Conservation (phyloP, 2,329 filamentous ascomycete genomes). For the Aulographum hederae region DNA sequence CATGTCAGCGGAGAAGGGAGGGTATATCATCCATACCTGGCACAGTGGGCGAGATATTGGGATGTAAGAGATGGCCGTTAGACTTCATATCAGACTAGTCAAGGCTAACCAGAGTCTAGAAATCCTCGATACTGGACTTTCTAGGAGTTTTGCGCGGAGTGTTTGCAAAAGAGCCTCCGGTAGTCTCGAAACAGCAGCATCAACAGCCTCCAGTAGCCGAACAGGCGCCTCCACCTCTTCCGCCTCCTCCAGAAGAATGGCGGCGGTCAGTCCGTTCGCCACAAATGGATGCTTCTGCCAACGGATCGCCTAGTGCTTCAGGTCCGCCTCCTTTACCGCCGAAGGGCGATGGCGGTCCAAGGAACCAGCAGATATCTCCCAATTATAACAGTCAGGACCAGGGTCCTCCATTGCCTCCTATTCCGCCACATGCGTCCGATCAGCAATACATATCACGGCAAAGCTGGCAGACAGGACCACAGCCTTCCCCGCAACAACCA, state of each 20-base stretch:
- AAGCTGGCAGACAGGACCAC: constrained; percentile 41
- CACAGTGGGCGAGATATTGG: constrained; percentile 76
- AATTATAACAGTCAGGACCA: constrained; percentile 5
- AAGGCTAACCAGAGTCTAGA: constrained; percentile 25
- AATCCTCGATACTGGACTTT: constrained; percentile 70
- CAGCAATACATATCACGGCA: constrained; percentile 4
- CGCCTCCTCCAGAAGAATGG: constrained; percentile 48
- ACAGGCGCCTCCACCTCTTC: constrained; percentile 42
- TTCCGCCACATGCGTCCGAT: constrained; percentile 10
- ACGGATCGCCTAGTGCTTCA: too few species aligned
- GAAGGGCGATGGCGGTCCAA: constrained; percentile 8
- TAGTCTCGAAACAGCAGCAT: constrained; percentile 46
- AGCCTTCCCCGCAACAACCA: constrained; percentile 55
- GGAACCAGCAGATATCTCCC: too few species aligned
- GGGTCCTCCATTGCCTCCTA: constrained; percentile 17
- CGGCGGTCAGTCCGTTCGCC: too few species aligned
- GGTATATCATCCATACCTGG: constrained; percentile 89
- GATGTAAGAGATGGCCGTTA: constrained; percentile 44
- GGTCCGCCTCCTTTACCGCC: constrained; percentile 16
- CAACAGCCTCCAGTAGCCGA: constrained; percentile 18
- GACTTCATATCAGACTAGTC: not conserved
- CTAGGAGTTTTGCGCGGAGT: constrained; percentile 66
- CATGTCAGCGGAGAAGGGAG: constrained; percentile 87
- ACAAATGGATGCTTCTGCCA: too few species aligned
- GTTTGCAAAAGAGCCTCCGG: constrained; percentile 87